phyloP scores from a whole-genome alignment of 805 yeast species.

The Kodamaea fukazawae region DNA sequence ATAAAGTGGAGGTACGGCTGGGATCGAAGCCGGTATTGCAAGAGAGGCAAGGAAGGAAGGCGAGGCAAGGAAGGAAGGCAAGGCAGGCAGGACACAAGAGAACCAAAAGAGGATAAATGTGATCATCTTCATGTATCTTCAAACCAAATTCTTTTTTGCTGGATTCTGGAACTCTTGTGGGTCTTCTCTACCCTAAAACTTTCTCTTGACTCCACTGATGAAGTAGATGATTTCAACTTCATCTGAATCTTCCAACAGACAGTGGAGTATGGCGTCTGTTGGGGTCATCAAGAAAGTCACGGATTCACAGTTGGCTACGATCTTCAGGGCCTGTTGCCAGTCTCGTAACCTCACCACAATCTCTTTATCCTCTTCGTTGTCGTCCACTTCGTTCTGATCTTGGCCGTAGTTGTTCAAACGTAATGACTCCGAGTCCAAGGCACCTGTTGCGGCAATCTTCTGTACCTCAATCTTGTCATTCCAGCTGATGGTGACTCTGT shows the following conservation, averaged over 20 bases:
- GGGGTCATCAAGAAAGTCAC: conserved; percentile 58
- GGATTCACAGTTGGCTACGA: conserved; percentile 60
- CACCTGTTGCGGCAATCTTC: conserved; percentile 21
- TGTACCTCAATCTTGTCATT: conserved; percentile 50
- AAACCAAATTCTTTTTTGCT: too few relatives aligned
- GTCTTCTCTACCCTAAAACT: neutral
- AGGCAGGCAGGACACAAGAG: too few relatives aligned
- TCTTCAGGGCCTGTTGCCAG: conserved; percentile 64
- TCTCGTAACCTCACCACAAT: conserved; percentile 56
- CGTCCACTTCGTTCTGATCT: conserved; percentile 12
- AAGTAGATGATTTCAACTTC: conserved; percentile 65
- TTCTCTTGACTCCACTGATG: conserved; percentile 36
- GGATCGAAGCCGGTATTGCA: too few relatives aligned
- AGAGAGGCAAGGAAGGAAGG: too few relatives aligned
- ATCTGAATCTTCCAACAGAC: conserved; percentile 61
- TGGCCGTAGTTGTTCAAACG: conserved; percentile 13
- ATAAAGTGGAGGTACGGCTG: too few relatives aligned
- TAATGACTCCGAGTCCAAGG: conserved; percentile 22
- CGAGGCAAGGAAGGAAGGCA: too few relatives aligned
- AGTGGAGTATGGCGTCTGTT: conserved; percentile 59
- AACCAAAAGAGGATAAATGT: too few relatives aligned
- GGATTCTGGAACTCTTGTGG: too few relatives aligned
- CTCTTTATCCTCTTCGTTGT: conserved; percentile 34
- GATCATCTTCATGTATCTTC: too few relatives aligned
- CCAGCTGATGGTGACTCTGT: conserved; percentile 57